These are phyloP conservation scores for Tetrahymena elliotti DNA, from an alignment of 73 alveolate genomes.

Conservation along the genomic window DNA sequence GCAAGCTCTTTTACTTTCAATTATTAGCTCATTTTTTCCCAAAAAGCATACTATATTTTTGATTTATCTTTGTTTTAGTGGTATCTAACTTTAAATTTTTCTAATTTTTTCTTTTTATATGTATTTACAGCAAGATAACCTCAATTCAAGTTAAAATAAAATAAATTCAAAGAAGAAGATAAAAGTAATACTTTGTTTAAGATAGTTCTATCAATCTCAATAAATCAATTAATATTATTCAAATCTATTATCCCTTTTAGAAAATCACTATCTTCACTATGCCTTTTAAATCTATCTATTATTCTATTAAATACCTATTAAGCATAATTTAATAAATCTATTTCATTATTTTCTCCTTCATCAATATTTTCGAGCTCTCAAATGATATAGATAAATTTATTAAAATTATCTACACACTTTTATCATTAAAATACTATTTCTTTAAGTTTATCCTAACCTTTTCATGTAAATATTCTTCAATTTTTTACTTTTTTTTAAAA, in stretches of 20 bases:
- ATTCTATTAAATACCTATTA: neutral
- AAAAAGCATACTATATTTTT: neutral
- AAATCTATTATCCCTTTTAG: neutral
- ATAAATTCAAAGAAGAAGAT: neutral
- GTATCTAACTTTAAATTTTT: neutral
- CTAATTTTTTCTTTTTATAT: neutral
- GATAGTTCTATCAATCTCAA: neutral
- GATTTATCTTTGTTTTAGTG: neutral
- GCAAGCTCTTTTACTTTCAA: neutral
- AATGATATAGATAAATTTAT: neutral
- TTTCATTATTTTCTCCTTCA: neutral
- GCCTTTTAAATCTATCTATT: neutral
- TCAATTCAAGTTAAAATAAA: neutral
- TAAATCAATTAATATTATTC: neutral
- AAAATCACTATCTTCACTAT: neutral
- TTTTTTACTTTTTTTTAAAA: no score
- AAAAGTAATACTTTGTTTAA: neutral
- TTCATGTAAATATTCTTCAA: neutral
- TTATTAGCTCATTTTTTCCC: neutral
- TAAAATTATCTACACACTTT: neutral
- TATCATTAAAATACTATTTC: neutral
- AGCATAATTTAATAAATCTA: neutral
- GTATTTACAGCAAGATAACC: neutral
- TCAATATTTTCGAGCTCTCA: neutral
- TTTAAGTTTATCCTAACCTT: no score